Base-by-base conservation (phyloP, 805 yeast genomes). In the Barnettozyma sp. region DNA sequence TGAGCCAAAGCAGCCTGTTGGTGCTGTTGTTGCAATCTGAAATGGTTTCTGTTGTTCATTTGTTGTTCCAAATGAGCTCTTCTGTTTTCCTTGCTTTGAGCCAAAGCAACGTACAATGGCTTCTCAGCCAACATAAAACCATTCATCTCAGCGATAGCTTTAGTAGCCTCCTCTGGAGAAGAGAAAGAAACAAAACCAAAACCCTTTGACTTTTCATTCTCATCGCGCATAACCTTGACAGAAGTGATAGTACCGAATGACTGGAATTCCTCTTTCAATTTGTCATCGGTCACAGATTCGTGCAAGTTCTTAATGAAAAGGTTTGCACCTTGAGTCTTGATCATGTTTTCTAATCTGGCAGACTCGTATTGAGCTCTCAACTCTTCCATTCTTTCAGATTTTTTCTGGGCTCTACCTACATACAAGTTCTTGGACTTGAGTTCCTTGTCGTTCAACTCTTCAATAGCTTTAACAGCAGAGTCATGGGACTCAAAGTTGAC, bases 351-450 rank as follows among this genome's bases (percentile, higher is more conserved):
- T 62, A 82, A 73, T 63, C 95, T 80, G 52, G 82, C 80, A 52
- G 83, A 76, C 69, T 92, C 97, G 71, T 85, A 81, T 71, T 86
- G 94, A 69, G 81, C 82, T 73, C 83, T 86, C 66, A 92, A 82
- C 68, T 87, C 94, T 71, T 86, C 95, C 59, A 80, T 66, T 74
- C 98, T 88, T 77, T 92, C 98, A 66, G 83, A 75, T 78, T 87
- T 90, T 87, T 87, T 90, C 74, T 92, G 98, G 53, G 98, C 98
- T 69, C 98, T 86, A 57, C 97, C 96, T 57, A 90, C 98, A 64
- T 78, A 92, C 49, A 92, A 68, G 65, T 71, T 76, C 71, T 84
- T 85, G 57, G 92, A 94, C 55, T 76, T 78, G 62, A 81, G 63
- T 60, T 92, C 97, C 52, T 65, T 69, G 62, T 82, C 95, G 69